Evolutionary conservation across 768 basidiomycete species (phyloP), one percentile per base, ranked within the genome.

Genomic region (Termitomyces sp.): DNA sequence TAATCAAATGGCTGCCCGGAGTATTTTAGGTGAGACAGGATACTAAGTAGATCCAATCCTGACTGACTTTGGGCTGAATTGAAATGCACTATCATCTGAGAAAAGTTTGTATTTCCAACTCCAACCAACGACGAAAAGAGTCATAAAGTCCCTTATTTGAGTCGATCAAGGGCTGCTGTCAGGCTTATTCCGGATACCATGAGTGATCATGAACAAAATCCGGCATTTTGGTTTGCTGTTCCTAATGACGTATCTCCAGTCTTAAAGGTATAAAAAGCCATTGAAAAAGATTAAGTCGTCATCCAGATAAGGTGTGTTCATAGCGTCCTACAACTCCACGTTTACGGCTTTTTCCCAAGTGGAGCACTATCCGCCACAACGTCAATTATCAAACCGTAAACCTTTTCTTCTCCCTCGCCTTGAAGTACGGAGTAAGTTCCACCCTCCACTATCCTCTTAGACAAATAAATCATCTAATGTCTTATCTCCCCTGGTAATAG

Each of bases 211-310:
- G 75, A 78, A 80, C 82, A 84, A 77, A 88, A 88, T 8, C 76
- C 80, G 74, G 72, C 87, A 91, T 80, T 85, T 91, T 72, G 87
- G 89, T 80, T 79, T 88, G 71, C 73, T 89, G 86, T 85, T 86
- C 86, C 83, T 85, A 71, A 82, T 89, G 89, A 62, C 65, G 87
- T 72, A 34, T 55, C n/a, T n/a, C 58, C 61, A 57, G 59, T 53
- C 58, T 54, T 61, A 57, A 45, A 54, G 18, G 46, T 61, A 65
- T 53, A 34, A 49, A 57, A n/a, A 53, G 37, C 59, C 61, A 65
- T 27, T 58, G 65, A 58, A 68, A 52, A 53, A 63, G 62, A 58
- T 55, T 41, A 90, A 88, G 88, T 89, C 86, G 87, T 84, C 85
- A 71, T 86, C 85, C 59, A 81, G 90, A 69, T 78, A 87, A 81